phyloP scores from a whole-genome alignment of 352 stramenopile genomes.

The Pilasporangium apinafurcum region DNA sequence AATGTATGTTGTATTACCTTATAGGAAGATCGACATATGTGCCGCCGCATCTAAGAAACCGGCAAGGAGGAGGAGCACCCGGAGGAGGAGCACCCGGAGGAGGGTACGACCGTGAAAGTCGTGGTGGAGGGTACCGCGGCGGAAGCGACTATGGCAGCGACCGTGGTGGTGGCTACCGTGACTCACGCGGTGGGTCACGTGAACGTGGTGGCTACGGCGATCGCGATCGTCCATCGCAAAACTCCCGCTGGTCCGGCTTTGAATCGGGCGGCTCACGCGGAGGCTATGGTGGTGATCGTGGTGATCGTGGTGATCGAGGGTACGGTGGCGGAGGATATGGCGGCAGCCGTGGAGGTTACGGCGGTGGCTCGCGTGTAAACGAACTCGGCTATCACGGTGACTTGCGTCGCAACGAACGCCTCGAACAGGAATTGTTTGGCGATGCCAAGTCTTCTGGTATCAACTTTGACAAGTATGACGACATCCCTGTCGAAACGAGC shows the following conservation, averaged over 20 bases:
- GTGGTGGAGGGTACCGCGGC: slow-evolving; percentile 12
- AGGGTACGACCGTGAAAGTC: slow-evolving; percentile 14
- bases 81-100: slow-evolving; percentile 22
- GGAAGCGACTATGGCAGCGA: slow-evolving; percentile 24
- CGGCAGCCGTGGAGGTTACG: slow-evolving; percentile 33
- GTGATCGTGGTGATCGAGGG: slow-evolving; percentile 14
- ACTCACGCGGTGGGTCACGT: slow-evolving; percentile 18
- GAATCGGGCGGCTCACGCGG: slow-evolving; percentile 28
- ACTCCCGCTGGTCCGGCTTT: slow-evolving; percentile 51
- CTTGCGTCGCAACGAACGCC: slow-evolving; percentile 84
- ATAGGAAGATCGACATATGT: slow-evolving; percentile 73
- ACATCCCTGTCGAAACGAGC: slow-evolving; percentile 96
- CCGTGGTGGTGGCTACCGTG: slow-evolving; percentile 15
- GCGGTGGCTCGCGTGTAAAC: slow-evolving; percentile 77
- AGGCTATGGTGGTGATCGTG: slow-evolving; percentile 20
- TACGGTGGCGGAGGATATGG: slow-evolving; percentile 13
- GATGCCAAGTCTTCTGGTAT: slow-evolving; percentile 93
- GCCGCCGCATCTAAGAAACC: slow-evolving; percentile 60
- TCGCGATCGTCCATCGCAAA: slow-evolving; percentile 20
- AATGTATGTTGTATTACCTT: slow-evolving; percentile 3
- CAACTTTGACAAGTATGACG: slow-evolving; percentile 99
- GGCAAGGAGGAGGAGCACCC: slow-evolving; percentile 21
- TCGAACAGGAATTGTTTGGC: slow-evolving; percentile 92
- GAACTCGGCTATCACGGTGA: slow-evolving; percentile 97
- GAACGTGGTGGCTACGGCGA: slow-evolving; percentile 19